Conservation (phyloP, 192 early-diverging fungal genomes). For the Backusella westeae region DNA sequence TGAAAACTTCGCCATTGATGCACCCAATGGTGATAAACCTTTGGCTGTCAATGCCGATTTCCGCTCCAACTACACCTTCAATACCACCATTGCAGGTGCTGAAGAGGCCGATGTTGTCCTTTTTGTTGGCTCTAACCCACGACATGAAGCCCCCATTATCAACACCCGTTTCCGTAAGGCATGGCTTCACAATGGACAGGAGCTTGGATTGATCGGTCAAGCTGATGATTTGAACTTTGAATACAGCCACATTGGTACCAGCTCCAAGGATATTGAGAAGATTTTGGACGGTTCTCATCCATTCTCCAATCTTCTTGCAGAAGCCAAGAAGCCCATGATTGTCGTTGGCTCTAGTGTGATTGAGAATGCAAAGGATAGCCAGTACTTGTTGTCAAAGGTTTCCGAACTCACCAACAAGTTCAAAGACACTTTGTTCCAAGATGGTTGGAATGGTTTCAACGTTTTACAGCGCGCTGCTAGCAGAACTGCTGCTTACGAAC, state of each 20-base stretch:
- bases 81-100: slow-evolving; percentile 80
- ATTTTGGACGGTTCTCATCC: slow-evolving; percentile 64
- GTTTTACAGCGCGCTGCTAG: slow-evolving; percentile 89
- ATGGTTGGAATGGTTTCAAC: slow-evolving; percentile 85
- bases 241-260: slow-evolving; percentile 76
- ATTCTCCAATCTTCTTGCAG: slow-evolving; percentile 70
- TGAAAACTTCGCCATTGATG: slow-evolving; percentile 82
- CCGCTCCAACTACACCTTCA: slow-evolving; percentile 85
- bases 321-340: slow-evolving; percentile 87
- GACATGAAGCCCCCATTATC: slow-evolving; percentile 92
- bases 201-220: slow-evolving; percentile 81
- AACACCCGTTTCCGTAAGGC: slow-evolving; percentile 95
- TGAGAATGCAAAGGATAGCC: slow-evolving; percentile 67
- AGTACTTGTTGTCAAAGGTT: slow-evolving; percentile 69
- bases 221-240: slow-evolving; percentile 85
- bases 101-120: slow-evolving; percentile 94
- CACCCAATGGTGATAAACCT: slow-evolving; percentile 41
- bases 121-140: slow-evolving; percentile 91
- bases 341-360: slow-evolving; percentile 79
- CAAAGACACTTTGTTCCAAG: slow-evolving; percentile 64
- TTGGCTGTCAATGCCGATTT: slow-evolving; percentile 67
- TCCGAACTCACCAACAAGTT: slow-evolving; percentile 68
- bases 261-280: slow-evolving; percentile 60
- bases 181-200: slow-evolving; percentile 76
- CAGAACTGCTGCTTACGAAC: slow-evolving; percentile 84